Base-by-base conservation (phyloP, 225 moss, liverwort and hornwort species). In the Polytrichum formosum region DNA sequence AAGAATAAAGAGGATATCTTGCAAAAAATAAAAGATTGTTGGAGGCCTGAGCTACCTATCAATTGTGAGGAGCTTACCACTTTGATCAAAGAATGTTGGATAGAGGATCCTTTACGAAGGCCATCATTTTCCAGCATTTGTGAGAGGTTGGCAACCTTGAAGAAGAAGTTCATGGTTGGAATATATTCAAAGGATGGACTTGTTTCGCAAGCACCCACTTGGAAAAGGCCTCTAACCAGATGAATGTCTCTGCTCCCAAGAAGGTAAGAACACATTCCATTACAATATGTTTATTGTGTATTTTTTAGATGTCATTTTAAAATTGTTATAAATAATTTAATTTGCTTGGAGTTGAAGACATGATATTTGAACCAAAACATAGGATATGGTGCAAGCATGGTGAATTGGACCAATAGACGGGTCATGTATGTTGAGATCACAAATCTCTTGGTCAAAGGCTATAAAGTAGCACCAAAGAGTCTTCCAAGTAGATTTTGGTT, bases 201-300 rank as follows among this genome's bases (percentile, higher is more conserved):
- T 13, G 0, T 13, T 46, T 0, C 4, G 1, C 2, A 46, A 46
- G 3, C 10, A 13, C 3, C 0, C 46, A 46, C 0, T 0, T 4
- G 1, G 4, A 46, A 3, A 26, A 26, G 26, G 46, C 13, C 3
- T 46, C 13, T 2, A 13, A 46, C 0, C 13, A 46, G 0, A 13
- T 46, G 46, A 46, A 13, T 46, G 10, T 46, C 2, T 46, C 1
- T 46, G 13, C 13, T 13, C 13, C 13, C 3, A 46, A 46, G 13
- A 4, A 13, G 46, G 46, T 46, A 2, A 46, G 46, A 46, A 13
- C 3, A 35, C 46, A 46, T 46, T 46, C 13, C 13, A 46, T 2
- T 4, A 46, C 46, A 10, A 33, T 37, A 33, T 33, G 10, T 1
- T 9, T 37, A 37, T 37, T 37, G 10, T 10, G 10, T 37, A 37